Base-by-base conservation (phyloP, 106 monocot species). In the Iris macrosiphon region DNA sequence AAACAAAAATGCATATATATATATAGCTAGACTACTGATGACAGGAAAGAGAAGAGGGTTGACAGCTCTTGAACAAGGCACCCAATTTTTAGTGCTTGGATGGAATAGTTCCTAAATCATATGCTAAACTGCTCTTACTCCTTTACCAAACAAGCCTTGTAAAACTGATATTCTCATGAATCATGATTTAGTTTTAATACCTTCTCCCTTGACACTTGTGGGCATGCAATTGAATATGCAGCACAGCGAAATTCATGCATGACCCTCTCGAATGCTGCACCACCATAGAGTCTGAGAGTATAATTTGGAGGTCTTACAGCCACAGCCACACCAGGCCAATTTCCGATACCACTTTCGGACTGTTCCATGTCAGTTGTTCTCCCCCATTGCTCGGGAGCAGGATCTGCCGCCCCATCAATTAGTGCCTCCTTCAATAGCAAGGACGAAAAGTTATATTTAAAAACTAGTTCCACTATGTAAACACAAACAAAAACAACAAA, bases 161-260 rank as follows among this genome's bases (percentile, higher is more conserved):
- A n/a, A n/a, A n/a, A n/a, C n/a, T n/a, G n/a, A 35, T 4, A 6
- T 35, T 35, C 34, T 10, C 10, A 35, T 35, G 34, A 35, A 10
- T 35, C 34, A 35, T n/a, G 1, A 46, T 6, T 51, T n/a, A n/a
- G n/a, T n/a, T n/a, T n/a, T n/a, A n/a, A 22, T 52, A 98, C 91
- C 91, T 87, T 98, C 57, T 99, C 91, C 41, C 91, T 87, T 25
- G 98, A 99, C 10, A 91, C 71, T 68, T 72, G 98, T 41, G 91
- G 87, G 75, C 87, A 91, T 68, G 87, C 98, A 39, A 99, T 76
- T 14, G 98, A 91, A 59, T 91, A 99, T 38, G 91, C 69, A 33
- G 98, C 98, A 50, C 91, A 99, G 18, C 75, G 78, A 46, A 99
- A 91, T 76, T 99, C 98, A 68, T 84, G 83, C 87, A 99, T 87